Evolutionary conservation across 768 basidiomycete species (phyloP), one percentile per base, ranked within the genome.

Genomic region (Tricholoma saponaceum): DNA sequence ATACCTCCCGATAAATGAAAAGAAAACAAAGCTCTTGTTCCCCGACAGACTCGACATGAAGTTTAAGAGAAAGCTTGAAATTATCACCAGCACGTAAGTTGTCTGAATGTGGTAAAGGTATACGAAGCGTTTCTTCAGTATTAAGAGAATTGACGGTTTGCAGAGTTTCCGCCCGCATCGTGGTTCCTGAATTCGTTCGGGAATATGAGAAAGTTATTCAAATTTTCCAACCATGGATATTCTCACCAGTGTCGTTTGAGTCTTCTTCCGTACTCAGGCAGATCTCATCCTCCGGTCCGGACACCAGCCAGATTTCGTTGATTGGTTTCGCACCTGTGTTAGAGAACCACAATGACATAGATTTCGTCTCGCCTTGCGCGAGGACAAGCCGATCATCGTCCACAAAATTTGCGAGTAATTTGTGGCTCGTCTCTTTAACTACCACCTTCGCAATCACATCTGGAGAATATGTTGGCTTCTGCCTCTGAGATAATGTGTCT

Each of bases 221-320:
- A n/a, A 14, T 23, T 7, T 23, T 22, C 35, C 25, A 52, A 49
- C 18, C 20, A 22, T 26, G 44, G 20, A 23, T 16, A 16, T 9
- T 26, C 56, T 57, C 44, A 59, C 63, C 52, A 49, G 56, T 33
- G 23, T 52, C 35, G 7, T 56, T 44, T 16, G 28, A 51, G 23
- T 53, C 52, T 39, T 66, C 62, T 14, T 66, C 62, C 26, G 62
- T 58, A 1, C 72, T 74, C 1, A 86, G 54, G 83, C 83, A 86
- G n/a, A 90, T 64, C 60, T 82, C 85, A 63, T 89, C 87, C 16
- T 83, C 81, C 20, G 76, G 67, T 26, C 80, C 85, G 49, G 78
- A 62, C 2, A 92, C 74, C 60, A 89, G 68, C 89, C 90, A 90
- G n/a, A 92, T 62, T 58, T 92, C 90, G 10, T 70, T 71, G 23